Base-by-base conservation (phyloP, 352 stramenopile genomes). In the Phytophthora chlamydospora region DNA sequence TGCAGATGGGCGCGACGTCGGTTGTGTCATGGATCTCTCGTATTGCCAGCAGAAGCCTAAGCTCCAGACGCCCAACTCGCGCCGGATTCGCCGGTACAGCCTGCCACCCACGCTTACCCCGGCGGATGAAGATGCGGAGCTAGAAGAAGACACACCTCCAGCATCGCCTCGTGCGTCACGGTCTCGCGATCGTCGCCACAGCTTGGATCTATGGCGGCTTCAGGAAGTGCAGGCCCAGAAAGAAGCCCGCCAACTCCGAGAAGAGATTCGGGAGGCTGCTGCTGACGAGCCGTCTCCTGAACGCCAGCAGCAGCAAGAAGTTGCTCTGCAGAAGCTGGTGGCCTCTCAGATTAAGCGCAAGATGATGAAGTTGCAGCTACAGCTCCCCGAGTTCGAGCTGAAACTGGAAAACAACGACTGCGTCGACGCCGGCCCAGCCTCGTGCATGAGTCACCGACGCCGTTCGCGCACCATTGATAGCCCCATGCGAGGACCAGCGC, bases 301-400 rank as follows among this genome's bases (percentile, higher is more conserved):
- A 47, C 76, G 93, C 50, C 78, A 88, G 29, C 74, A 81, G 21
- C 77, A 91, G 24, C 82, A 91, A 64, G 78, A 92, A 58, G 66
- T 78, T 35, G 81, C 87, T 24, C 75, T 96, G 36, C 76, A 89
- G 38, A 81, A 81, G 39, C 74, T 92, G 29, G 71, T 93, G 29
- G 62, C 70, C 13, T 78, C 82, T 9, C 78, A 91, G 66, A 80
- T 89, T 65, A 76, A 79, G 34, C 67, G 76, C 32, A 85, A 85
- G 48, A 83, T 72, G 17, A 77, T 83, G 70, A 56, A 73, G 32
- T 48, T 88, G 53, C 76, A 88, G 48, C 60, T 87, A 13, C 78
- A 79, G 32, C 34, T 71, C 32, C 60, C 65, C n/a, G 68, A 71
- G 24, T 59, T 85, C 33, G 73, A 78, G 19, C 33, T 79, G 19